A percentile compares a stretch with the other conserved stretches of the same genome.
Evolutionary conservation across 345 rosid genomes (phyloP).

Genomic region (Hypericum androsaemum): DNA sequence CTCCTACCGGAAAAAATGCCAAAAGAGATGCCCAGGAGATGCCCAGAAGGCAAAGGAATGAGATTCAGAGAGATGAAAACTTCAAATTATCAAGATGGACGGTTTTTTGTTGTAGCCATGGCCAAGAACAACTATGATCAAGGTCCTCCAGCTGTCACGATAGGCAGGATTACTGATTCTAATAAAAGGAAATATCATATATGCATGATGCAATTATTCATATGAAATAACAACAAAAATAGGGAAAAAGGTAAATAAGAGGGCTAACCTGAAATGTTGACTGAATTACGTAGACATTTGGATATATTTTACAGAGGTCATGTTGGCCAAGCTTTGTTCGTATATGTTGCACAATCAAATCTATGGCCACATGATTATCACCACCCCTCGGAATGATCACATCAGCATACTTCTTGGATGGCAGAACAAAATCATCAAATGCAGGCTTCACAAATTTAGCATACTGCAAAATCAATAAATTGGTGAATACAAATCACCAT

Average conservation of each 20-base stretch:
- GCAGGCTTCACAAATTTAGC: constrained; percentile 98
- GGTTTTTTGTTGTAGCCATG: no score
- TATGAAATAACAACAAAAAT: neutral
- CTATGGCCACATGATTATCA: constrained; percentile 93
- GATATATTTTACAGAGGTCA: constrained; percentile 87
- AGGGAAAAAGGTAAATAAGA: neutral
- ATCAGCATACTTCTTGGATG: constrained; percentile 93
- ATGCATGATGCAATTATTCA: neutral
- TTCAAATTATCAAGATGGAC: no score
- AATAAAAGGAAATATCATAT: no score
- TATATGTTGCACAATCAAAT: constrained; percentile 92
- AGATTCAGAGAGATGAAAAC: no score
- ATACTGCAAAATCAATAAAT: constrained; percentile 44
- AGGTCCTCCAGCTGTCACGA: no score
- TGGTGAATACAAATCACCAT: constrained; percentile 4
- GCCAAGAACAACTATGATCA: no score
- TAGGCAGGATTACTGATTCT: no score
- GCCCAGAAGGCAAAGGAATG: no score
- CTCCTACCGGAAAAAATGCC: no score
- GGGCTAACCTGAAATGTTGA: constrained; percentile 82
- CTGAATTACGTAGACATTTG: constrained; percentile 65
- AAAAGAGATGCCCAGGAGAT: no score
- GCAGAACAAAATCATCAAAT: constrained; percentile 94
- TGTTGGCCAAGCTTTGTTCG: constrained; percentile 91
- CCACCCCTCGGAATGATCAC: constrained; percentile 93